phyloP scores from a whole-genome alignment of 1,284 basidiomycete species.

The Rhodofomes roseus region DNA sequence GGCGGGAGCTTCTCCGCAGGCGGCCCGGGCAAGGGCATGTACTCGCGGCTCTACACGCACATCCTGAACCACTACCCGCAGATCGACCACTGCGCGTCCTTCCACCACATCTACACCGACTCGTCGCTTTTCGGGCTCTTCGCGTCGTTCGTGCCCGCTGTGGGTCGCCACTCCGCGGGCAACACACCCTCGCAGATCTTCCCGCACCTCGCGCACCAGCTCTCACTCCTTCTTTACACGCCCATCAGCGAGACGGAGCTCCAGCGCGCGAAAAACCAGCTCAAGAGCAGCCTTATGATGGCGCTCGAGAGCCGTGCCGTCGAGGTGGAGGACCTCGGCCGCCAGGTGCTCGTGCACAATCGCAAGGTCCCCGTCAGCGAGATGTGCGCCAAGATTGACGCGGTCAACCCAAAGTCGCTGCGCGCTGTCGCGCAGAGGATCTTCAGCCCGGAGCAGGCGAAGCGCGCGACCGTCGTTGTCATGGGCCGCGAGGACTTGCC shows the following conservation, averaged over 20 bases:
- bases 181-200: slow-evolving; percentile 71
- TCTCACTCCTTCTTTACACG: slow-evolving; percentile 69
- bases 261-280: slow-evolving; percentile 90
- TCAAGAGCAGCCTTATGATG: slow-evolving; percentile 94
- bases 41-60: slow-evolving; percentile 95
- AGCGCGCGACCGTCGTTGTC: slow-evolving; percentile 64
- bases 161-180: slow-evolving; percentile 49
- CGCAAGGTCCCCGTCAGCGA: slow-evolving; percentile 86
- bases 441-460: slow-evolving; percentile 59
- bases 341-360: slow-evolving; percentile 87
- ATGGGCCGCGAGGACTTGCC: slow-evolving; percentile 74
- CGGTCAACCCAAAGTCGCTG: slow-evolving; percentile 70
- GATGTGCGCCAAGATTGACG: slow-evolving; percentile 90
- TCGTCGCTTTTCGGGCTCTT: slow-evolving; percentile 93
- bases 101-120: slow-evolving; percentile 98
- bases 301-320: slow-evolving; percentile 89
- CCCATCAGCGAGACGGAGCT: slow-evolving; percentile 71
- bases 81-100: slow-evolving; percentile 95
- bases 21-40: slow-evolving; percentile 99
- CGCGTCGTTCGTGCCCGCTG: slow-evolving; percentile 79
- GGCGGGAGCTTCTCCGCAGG: slow-evolving; percentile 96
- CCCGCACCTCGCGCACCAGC: slow-evolving; percentile 85
- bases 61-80: slow-evolving; percentile 94
- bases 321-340: slow-evolving; percentile 87
- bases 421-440: slow-evolving; percentile 72